Evolutionary conservation across 2,329 filamentous ascomycete genomes (phyloP).

Genomic region (Apiospora saccharicola): DNA sequence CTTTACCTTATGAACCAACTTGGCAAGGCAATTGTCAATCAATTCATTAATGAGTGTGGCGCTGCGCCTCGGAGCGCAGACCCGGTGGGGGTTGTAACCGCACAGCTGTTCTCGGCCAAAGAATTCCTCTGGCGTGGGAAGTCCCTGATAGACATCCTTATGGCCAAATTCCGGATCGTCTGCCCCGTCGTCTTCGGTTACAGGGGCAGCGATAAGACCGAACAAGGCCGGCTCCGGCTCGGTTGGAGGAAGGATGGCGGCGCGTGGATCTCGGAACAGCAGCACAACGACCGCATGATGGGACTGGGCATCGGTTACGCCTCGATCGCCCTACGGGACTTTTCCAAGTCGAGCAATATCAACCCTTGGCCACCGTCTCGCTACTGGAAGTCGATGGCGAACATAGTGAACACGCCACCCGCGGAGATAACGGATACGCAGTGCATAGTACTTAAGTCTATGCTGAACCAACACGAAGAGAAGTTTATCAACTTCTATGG

Average conservation of each 20-base stretch:
- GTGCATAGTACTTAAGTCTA: slow-evolving; percentile 71
- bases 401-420: slow-evolving; percentile 77
- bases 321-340: slow-evolving; percentile 83
- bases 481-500: slow-evolving; percentile 86
- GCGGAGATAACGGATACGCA: slow-evolving; percentile 76
- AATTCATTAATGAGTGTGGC: slow-evolving; percentile 72
- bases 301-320: slow-evolving; percentile 87
- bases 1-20: slow-evolving; percentile 81
- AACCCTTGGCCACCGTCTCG: slow-evolving; percentile 81
- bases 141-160: slow-evolving; percentile 81
- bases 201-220: slow-evolving; percentile 76
- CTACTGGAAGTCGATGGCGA: slow-evolving; percentile 83
- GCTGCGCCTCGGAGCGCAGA: slow-evolving; percentile 73
- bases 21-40: slow-evolving; percentile 74
- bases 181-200: slow-evolving; percentile 90
- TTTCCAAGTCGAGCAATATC: slow-evolving; percentile 69
- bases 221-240: slow-evolving; percentile 69
- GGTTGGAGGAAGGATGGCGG: slow-evolving; percentile 75
- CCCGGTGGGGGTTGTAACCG: slow-evolving; percentile 79
- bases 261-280: slow-evolving; percentile 70
- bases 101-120: slow-evolving; percentile 75
- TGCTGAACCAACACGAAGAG: slow-evolving; percentile 76
- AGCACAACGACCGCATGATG: slow-evolving; percentile 83
- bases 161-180: slow-evolving; percentile 82
- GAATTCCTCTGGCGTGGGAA: slow-evolving; percentile 72